Base-by-base conservation (phyloP, 2,329 filamentous ascomycete species). In the Aspergillus fumigatus region DNA sequence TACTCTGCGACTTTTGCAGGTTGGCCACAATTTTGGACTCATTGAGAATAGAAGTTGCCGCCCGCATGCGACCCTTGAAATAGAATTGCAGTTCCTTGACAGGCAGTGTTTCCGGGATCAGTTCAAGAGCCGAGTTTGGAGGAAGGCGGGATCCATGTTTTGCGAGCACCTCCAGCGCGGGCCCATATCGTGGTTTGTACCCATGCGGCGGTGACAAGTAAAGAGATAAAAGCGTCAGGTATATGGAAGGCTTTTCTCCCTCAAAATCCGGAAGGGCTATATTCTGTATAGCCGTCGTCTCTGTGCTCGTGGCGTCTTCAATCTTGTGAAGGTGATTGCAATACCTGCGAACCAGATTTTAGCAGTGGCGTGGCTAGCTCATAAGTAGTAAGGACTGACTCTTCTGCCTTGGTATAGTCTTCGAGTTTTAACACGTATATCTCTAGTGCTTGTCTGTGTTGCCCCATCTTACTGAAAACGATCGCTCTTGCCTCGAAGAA, bases 401-500 rank as follows among this genome's bases (percentile, higher is more conserved):
- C 91, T 82, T 99, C 94, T 32, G 94, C 94, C 74, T 96, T 97
- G 11, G 78, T 79, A 60, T 90, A 93, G 71, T 96, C 88, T 63
- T 89, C 79, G 72, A 99, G 84, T 72, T 93, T 94, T 76, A 97
- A 99, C 27, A 97, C 93, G 71, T 96, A 99, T 52, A 99, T 96
- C 70, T 94, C 89, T n/a, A 99, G 78, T 0, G 94, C 94, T 74
- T 97, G 92, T 70, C 91, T 92, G 76, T 99, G 92, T 66, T 93
- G 88, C 6, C 90, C 91, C 90, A 97, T 96, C 65, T 94, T 95
- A 73, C 90, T 92, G 41, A 97, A 84, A 21, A 97, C 87, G 48
- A 97, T 88, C 6, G 94, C 94, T 59, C 93, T 87, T 1, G 91
- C 86, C 71, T 97, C 93, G 72, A 89, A 96, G 67, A 97, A 97